phyloP scores from a whole-genome alignment of 2,329 filamentous ascomycete genomes.

The Pseudogymnoascus sp. region DNA sequence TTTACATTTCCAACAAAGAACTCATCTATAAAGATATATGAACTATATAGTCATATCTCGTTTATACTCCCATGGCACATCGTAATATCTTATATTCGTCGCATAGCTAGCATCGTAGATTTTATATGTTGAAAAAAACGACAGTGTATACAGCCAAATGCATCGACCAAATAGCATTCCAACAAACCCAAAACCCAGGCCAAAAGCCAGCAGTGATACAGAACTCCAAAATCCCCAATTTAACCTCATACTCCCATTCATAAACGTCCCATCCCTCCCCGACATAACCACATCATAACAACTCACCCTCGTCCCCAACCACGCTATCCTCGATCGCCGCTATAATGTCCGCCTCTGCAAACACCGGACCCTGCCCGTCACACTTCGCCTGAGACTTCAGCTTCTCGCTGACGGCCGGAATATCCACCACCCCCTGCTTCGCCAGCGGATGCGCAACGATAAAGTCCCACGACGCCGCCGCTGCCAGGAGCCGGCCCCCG shows the following conservation, averaged over 20 bases:
- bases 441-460: conserved; percentile 76
- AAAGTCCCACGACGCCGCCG: conserved; percentile 79
- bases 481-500: conserved; percentile 63
- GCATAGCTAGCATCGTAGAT: background rate
- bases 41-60: background rate
- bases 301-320: conserved; percentile 67
- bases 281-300: conserved; percentile 42
- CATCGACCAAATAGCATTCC: background rate
- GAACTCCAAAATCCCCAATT: background rate
- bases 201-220: background rate
- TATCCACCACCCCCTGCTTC: conserved; percentile 68
- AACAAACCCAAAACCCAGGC: background rate
- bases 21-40: background rate
- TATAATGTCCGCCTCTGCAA: conserved; percentile 66
- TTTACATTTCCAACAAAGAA: background rate
- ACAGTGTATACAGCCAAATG: conserved; percentile 1
- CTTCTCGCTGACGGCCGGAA: conserved; percentile 70
- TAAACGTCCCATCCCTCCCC: background rate
- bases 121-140: background rate
- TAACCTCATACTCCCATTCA: background rate
- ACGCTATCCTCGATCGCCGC: conserved; percentile 72
- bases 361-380: conserved; percentile 82
- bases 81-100: background rate
- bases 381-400: conserved; percentile 69
- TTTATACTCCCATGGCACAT: background rate